Evolutionary conservation across 1,284 basidiomycete species (phyloP).

Genomic region (Bjerkandera adusta): DNA sequence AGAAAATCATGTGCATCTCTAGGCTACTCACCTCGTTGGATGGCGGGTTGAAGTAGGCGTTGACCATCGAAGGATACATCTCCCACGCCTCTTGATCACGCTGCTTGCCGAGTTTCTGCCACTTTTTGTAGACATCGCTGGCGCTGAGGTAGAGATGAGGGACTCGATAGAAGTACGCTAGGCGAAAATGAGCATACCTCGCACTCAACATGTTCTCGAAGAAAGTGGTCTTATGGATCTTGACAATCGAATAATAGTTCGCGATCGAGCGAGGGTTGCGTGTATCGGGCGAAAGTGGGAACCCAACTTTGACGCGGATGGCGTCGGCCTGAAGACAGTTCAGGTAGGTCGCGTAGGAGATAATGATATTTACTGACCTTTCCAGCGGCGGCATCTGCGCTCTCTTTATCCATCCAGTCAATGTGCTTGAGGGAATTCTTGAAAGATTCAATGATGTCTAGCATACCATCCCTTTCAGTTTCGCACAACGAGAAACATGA

Average conservation of each 20-base stretch:
- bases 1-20: neutral
- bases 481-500: neutral
- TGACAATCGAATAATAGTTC: conserved; percentile 73
- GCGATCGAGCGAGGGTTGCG: conserved; percentile 68
- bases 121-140: conserved; percentile 61
- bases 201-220: conserved; percentile 83
- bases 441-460: conserved; percentile 85
- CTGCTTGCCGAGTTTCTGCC: conserved; percentile 73
- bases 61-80: conserved; percentile 82
- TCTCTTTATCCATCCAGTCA: conserved; percentile 91
- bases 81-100: conserved; percentile 84
- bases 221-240: conserved; percentile 69
- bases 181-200: conserved; percentile 38
- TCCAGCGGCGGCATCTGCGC: conserved; percentile 78
- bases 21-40: conserved; percentile 62
- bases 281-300: conserved; percentile 85
- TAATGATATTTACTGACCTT: conserved; percentile 55
- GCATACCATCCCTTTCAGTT: conserved; percentile 8
- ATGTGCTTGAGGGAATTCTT: conserved; percentile 75
- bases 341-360: neutral
- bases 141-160: conserved; percentile 35
- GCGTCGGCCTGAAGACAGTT: conserved; percentile 56
- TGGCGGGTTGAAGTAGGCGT: conserved; percentile 81
- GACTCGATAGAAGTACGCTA: neutral
- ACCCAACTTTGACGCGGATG: conserved; percentile 85